These are phyloP conservation scores for Earliella scabrosa DNA, from an alignment of 1,284 basidiomycete genomes.

Conservation along the genomic window DNA sequence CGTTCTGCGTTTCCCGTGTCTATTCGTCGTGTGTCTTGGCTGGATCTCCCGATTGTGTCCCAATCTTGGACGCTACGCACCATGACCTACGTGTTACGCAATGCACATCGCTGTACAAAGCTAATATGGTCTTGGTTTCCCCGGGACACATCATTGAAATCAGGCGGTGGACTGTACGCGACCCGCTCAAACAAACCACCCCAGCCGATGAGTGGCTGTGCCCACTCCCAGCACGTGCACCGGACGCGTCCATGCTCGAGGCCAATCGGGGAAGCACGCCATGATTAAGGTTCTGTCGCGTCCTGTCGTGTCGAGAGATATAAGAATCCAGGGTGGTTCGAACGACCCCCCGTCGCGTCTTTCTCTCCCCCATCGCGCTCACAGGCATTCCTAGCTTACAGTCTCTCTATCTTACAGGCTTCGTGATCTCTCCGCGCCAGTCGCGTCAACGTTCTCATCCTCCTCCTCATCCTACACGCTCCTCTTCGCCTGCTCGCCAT, in stretches of 20 bases:
- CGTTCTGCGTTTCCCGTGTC: not conserved
- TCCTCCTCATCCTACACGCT: conserved; percentile 14
- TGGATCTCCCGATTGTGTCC: too few species aligned
- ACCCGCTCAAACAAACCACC: not conserved
- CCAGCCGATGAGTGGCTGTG: not conserved
- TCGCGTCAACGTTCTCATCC: conserved; percentile 22
- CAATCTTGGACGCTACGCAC: too few species aligned
- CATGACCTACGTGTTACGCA: too few species aligned
- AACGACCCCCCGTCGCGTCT: conserved; percentile 26
- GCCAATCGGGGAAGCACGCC: conserved; percentile 20
- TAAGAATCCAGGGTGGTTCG: conserved; percentile 26
- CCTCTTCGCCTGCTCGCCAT: too few species aligned
- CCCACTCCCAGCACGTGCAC: conserved; percentile 23
- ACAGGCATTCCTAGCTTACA: conserved; percentile 19
- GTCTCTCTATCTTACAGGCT: conserved; percentile 23
- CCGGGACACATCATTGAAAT: too few species aligned
- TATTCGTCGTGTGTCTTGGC: not conserved
- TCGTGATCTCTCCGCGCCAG: conserved; percentile 29
- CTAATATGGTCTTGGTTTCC: too few species aligned
- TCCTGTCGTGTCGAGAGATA: conserved; percentile 10
- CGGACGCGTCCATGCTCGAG: conserved; percentile 17
- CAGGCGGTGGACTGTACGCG: too few species aligned
- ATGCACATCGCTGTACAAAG: too few species aligned
- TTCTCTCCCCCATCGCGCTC: conserved; percentile 29
- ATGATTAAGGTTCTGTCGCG: conserved; percentile 30